phyloP scores from a whole-genome alignment of 2,329 filamentous ascomycete genomes.

The Zymoseptoria tritici region DNA sequence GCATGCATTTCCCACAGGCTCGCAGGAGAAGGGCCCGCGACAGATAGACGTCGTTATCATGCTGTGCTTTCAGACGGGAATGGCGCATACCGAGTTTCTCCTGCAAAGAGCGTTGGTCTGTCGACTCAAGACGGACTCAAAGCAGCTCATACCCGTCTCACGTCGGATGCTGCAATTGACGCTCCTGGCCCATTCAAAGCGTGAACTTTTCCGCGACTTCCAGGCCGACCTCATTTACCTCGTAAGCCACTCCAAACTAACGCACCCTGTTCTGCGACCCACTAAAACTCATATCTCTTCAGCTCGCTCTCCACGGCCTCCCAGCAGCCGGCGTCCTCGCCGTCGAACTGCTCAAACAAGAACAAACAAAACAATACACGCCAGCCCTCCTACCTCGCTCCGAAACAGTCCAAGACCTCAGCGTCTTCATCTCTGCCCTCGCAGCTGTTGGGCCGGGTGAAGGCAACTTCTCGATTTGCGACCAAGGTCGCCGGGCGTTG shows the following conservation, averaged over 20 bases:
- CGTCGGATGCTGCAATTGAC: slow-evolving; percentile 34
- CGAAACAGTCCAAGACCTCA: slow-evolving; percentile 39
- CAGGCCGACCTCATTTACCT: slow-evolving; percentile 36
- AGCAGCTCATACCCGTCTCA: slow-evolving; percentile 32
- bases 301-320: slow-evolving; percentile 34
- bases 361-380: slow-evolving; percentile 28
- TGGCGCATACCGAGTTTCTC: slow-evolving; percentile 53
- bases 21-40: slow-evolving; percentile 7
- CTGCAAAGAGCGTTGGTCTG: slow-evolving; percentile 51
- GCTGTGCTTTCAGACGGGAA: slow-evolving; percentile 27
- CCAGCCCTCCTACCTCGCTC: slow-evolving; percentile 34
- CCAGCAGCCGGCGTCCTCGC: slow-evolving; percentile 38
- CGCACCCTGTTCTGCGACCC: neutral
- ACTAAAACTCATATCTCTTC: neutral
- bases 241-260: slow-evolving; percentile 8
- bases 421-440: slow-evolving; percentile 39
- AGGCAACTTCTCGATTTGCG: slow-evolving; percentile 35
- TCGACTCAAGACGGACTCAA: slow-evolving; percentile 27
- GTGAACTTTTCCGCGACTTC: slow-evolving; percentile 37
- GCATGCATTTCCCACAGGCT: neutral
- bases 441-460: slow-evolving; percentile 33
- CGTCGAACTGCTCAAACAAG: slow-evolving; percentile 38
- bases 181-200: slow-evolving; percentile 31
- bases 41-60: slow-evolving; percentile 41
- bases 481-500: slow-evolving; percentile 35